Conservation (phyloP, 768 basidiomycete species). For the Lactifluus piperatus region DNA sequence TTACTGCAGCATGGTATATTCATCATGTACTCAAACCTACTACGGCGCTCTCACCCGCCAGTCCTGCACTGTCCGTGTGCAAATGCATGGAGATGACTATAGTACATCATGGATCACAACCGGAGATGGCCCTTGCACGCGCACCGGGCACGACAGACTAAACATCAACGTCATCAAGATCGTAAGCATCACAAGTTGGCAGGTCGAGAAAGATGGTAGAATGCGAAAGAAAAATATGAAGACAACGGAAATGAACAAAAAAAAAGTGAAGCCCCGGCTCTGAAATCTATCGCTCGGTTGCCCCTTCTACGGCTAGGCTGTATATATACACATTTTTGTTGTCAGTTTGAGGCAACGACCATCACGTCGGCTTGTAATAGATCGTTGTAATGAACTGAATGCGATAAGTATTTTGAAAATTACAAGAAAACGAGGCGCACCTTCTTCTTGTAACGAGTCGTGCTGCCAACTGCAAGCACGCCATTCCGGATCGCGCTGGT, state of each 20-base stretch:
- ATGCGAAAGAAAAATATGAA: background rate
- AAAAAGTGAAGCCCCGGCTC: constrained; percentile 6
- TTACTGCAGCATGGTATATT: constrained; percentile 16
- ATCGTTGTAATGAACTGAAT: constrained; percentile 75
- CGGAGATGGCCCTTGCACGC: background rate
- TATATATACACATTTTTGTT: constrained; percentile 7
- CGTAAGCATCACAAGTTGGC: constrained; percentile 12
- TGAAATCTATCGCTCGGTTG: constrained; percentile 8
- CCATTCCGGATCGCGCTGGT: constrained; percentile 94
- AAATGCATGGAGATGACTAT: constrained; percentile 17
- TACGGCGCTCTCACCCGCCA: background rate
- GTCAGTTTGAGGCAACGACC: background rate
- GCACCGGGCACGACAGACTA: constrained; percentile 11
- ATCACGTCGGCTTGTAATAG: constrained; percentile 64
- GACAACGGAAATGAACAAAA: background rate
- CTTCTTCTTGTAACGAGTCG: constrained; percentile 88
- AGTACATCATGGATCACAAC: constrained; percentile 15
- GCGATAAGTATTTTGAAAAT: background rate
- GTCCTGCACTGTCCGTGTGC: constrained; percentile 7
- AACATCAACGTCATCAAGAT: constrained; percentile 17
- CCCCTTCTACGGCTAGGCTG: constrained; percentile 11
- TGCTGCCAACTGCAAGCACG: constrained; percentile 86
- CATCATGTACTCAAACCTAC: background rate
- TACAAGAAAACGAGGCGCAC: constrained; percentile 33
- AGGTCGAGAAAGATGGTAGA: background rate